phyloP scores from a whole-genome alignment of 495 filamentous ascomycete species.

The Evernia prunastri region DNA sequence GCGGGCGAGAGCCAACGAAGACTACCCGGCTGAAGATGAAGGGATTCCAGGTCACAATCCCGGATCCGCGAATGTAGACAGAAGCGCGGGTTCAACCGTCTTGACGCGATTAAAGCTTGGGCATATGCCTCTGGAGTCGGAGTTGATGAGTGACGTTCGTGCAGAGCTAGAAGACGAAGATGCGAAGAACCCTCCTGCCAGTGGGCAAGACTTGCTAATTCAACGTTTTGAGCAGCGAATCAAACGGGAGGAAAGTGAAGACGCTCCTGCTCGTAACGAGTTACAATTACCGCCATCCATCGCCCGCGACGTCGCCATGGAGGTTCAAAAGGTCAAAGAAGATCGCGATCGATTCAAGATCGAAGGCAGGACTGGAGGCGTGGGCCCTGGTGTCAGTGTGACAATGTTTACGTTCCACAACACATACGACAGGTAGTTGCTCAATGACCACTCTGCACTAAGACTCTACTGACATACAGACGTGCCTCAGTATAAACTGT shows the following conservation, averaged over 20 bases:
- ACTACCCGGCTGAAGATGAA: constrained; percentile 73
- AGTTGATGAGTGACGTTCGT: constrained; percentile 71
- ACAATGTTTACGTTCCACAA: constrained; percentile 99
- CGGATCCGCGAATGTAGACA: constrained; percentile 70
- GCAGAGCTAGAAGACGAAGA: constrained; percentile 80
- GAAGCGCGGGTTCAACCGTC: constrained; percentile 49
- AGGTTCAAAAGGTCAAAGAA: constrained; percentile 91
- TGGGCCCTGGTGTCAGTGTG: constrained; percentile 72
- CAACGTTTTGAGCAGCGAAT: constrained; percentile 78
- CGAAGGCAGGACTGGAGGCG: constrained; percentile 68
- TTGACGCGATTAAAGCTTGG: constrained; percentile 65
- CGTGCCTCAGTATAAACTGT: constrained; percentile 63
- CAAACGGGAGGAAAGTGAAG: constrained; percentile 83
- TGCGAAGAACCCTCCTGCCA: constrained; percentile 55
- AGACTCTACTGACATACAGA: constrained; percentile 2
- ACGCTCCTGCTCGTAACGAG: constrained; percentile 66
- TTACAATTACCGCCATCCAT: constrained; percentile 81
- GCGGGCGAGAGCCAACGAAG: constrained; percentile 52
- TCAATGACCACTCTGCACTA: background rate
- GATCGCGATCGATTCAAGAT: constrained; percentile 84
- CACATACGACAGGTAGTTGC: constrained; percentile 71
- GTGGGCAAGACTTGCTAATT: constrained; percentile 58
- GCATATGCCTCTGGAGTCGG: constrained; percentile 68
- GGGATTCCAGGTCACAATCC: constrained; percentile 89
- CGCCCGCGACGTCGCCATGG: constrained; percentile 83